Conservation (phyloP, 768 basidiomycete species). For the Chlorophyllum brunneum region DNA sequence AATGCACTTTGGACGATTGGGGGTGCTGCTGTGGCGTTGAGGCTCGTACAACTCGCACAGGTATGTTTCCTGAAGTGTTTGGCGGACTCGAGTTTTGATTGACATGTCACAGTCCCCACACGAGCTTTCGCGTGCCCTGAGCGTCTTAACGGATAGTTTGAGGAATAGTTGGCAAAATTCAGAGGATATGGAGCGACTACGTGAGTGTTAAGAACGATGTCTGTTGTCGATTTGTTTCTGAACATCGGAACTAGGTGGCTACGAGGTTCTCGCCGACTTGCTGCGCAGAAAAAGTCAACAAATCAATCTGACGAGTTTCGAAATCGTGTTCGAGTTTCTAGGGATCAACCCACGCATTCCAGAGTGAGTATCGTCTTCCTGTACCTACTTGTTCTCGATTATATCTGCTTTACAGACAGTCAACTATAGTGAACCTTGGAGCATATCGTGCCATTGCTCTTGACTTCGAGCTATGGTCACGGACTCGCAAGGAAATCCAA, state of each 20-base stretch:
- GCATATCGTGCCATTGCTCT: constrained; percentile 84
- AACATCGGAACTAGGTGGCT: constrained; percentile 57
- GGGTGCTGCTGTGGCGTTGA: constrained; percentile 69
- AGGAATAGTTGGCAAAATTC: constrained; percentile 90
- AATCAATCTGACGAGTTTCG: constrained; percentile 78
- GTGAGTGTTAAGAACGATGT: constrained; percentile 38
- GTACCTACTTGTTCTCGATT: not conserved
- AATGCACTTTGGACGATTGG: constrained; percentile 79
- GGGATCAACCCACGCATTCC: constrained; percentile 81
- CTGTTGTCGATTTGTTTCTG: not conserved
- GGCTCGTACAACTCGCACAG: constrained; percentile 72
- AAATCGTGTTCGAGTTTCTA: constrained; percentile 80
- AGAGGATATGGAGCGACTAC: constrained; percentile 88
- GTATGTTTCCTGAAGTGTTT: constrained; percentile 32
- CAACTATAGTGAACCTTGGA: constrained; percentile 76
- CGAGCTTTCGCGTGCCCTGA: constrained; percentile 69
- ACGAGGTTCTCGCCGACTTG: constrained; percentile 78
- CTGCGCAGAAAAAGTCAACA: constrained; percentile 67
- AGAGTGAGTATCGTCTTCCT: constrained; percentile 49
- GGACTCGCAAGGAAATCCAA: constrained; percentile 68
- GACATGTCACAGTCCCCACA: constrained; percentile 53
- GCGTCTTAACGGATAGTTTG: constrained; percentile 72
- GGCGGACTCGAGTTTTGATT: not conserved
- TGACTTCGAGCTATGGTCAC: constrained; percentile 89
- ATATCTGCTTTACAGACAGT: constrained; percentile 43